phyloP scores from a whole-genome alignment of 208 protist species.

The Crithidia sp. region DNA sequence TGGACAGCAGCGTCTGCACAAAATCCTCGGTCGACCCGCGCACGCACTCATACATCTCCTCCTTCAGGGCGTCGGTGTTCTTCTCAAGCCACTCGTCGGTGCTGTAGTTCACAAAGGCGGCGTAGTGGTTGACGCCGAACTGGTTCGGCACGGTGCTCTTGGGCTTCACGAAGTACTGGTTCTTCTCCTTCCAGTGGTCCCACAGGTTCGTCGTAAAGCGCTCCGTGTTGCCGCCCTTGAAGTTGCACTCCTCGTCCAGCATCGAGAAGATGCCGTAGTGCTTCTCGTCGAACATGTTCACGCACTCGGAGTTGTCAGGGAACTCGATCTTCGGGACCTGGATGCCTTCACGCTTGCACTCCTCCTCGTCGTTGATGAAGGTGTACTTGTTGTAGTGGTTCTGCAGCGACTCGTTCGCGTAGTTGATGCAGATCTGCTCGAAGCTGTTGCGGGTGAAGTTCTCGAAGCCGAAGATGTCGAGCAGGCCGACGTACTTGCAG shows the following conservation, averaged over 20 bases:
- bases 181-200: slow-evolving; percentile 60
- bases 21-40: slow-evolving; percentile 54
- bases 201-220: slow-evolving; percentile 82
- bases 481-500: slow-evolving; percentile 93
- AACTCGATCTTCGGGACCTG: slow-evolving; percentile 77
- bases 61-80: slow-evolving; percentile 91
- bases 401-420: slow-evolving; percentile 97
- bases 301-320: slow-evolving; percentile 88
- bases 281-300: slow-evolving; percentile 88
- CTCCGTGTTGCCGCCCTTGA: slow-evolving; percentile 72
- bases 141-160: slow-evolving; percentile 86
- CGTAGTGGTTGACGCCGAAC: slow-evolving; percentile 94
- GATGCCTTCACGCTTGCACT: slow-evolving; percentile 88
- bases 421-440: slow-evolving; percentile 98
- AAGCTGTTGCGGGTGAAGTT: slow-evolving; percentile 96
- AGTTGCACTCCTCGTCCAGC: slow-evolving; percentile 92
- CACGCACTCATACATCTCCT: slow-evolving; percentile 75
- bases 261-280: slow-evolving; percentile 82
- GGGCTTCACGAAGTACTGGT: slow-evolving; percentile 78
- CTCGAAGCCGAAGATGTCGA: slow-evolving; percentile 98
- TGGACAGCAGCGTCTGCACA: slow-evolving; percentile 65
- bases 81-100: slow-evolving; percentile 92
- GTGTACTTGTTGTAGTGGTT: slow-evolving; percentile 98
- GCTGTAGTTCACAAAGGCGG: slow-evolving; percentile 86
- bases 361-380: slow-evolving; percentile 94